Conservation (phyloP, 257 asterid genomes). For the Linaria vulgaris region DNA sequence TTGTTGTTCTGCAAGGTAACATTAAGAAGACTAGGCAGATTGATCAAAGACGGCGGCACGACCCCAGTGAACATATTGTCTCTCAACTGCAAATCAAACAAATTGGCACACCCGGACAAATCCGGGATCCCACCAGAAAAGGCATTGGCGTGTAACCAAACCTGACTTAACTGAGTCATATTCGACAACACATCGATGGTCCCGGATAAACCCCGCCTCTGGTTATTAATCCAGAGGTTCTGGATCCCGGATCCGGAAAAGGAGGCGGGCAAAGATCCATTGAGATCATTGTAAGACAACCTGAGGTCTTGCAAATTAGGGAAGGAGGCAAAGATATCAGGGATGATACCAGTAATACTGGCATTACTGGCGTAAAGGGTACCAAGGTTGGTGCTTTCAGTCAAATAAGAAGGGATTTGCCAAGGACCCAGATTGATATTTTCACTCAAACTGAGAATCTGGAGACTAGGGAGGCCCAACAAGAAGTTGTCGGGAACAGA, state of each 20-base stretch:
- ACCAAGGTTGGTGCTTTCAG: constrained; percentile 52
- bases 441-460: constrained; percentile 46
- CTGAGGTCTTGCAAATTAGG: constrained; percentile 61
- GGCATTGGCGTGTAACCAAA: constrained; percentile 72
- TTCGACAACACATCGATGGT: constrained; percentile 51
- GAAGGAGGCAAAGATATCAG: constrained; percentile 61
- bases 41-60: constrained; percentile 55
- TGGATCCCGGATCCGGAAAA: constrained; percentile 66
- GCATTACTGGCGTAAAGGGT: constrained; percentile 58
- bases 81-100: constrained; percentile 81
- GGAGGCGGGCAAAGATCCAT: constrained; percentile 66
- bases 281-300: constrained; percentile 67
- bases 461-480: constrained; percentile 48
- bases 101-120: constrained; percentile 56
- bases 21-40: constrained; percentile 48
- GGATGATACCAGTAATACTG: constrained; percentile 53
- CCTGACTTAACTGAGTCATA: constrained; percentile 70
- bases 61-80: constrained; percentile 75
- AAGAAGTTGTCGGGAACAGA: constrained; percentile 58
- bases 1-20: constrained; percentile 68
- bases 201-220: constrained; percentile 59
- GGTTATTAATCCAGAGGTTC: constrained; percentile 80
- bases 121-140: constrained; percentile 86
- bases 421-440: constrained; percentile 48
- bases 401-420: constrained; percentile 60